Base-by-base conservation (phyloP, 768 basidiomycete species). In the Kwoniella dendrophila region DNA sequence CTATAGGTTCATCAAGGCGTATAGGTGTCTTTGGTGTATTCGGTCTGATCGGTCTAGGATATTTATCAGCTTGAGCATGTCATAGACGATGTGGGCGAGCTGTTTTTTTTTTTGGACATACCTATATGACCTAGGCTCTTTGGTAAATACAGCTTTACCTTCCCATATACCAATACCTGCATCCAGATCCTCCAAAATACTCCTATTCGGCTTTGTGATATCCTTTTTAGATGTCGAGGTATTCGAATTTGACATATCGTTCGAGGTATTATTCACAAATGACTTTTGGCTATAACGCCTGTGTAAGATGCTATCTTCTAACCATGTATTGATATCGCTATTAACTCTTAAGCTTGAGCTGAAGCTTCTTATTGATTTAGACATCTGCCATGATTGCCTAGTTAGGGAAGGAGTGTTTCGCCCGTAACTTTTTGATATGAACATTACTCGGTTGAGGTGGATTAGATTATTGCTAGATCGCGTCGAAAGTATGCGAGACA, bases 121-220 rank as follows among this genome's bases (percentile, higher is more conserved):
- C 50, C 59, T 41, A 26, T 53, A 20, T 8, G 20, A 14, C 32
- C 29, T 14, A 4, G 60, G 53, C n/a, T 62, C 45, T 41, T 45
- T 27, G 3, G 33, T 30, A 29, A 62, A 62, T 0, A 62, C 38
- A 27, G 60, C 53, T 40, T 48, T 40, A 18, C 60, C 60, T 38
- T 54, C 54, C 60, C 60, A 62, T 10, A 49, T 32, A 6, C 60
- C 53, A 18, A 62, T 56, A 7, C 53, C 52, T 3, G 32, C 1
- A 10, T 49, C 60, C 44, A 41, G 18, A 56, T 40, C 50, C 3
- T 26, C 24, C 41, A n/a, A 41, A n/a, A 11, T 43, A 27, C 3
- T 32, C 20, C 22, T 16, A 0, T 22, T 26, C 20, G 16, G 7
- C 20, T 32, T 44, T 40, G n/a, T n/a, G n/a, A n/a, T n/a, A n/a